These are phyloP conservation scores for Phytopythium litorale DNA, from an alignment of 352 stramenopile species.

Conservation along the genomic window DNA sequence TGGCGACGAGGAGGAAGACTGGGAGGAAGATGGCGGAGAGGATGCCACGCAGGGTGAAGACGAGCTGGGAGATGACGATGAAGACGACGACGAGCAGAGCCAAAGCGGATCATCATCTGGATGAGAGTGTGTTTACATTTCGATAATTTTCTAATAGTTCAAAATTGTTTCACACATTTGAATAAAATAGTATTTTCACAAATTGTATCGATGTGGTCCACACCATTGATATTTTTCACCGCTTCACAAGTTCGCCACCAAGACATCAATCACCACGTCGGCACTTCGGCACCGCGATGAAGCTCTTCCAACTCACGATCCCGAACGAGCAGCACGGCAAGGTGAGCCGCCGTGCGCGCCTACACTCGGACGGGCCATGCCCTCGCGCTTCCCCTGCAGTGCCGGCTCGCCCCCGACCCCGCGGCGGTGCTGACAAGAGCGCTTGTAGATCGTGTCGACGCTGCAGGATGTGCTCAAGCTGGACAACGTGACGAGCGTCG, in stretches of 20 bases:
- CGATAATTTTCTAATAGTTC: too few species aligned
- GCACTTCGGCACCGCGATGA: slow-evolving; percentile 33
- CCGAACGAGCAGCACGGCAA: slow-evolving; percentile 82
- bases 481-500: slow-evolving; percentile 80
- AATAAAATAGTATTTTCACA: too few species aligned
- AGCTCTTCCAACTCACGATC: slow-evolving; percentile 87
- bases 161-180: too few species aligned
- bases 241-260: too few species aligned
- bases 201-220: too few species aligned
- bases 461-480: slow-evolving; percentile 83
- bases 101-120: too few species aligned
- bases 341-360: slow-evolving; percentile 13
- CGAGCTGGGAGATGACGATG: slow-evolving; percentile 6
- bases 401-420: background rate
- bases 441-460: slow-evolving; percentile 55
- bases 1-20: slow-evolving; percentile 5
- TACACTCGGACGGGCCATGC: too few species aligned
- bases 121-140: too few species aligned
- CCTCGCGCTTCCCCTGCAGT: background rate
- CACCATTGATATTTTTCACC: too few species aligned
- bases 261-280: too few species aligned
- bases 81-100: slow-evolving; percentile 9
- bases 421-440: too few species aligned
- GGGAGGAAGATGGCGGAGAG: background rate
- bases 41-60: background rate